Conservation (phyloP, 495 filamentous ascomycete species). For the Lasiosphaeriaceae sp. region DNA sequence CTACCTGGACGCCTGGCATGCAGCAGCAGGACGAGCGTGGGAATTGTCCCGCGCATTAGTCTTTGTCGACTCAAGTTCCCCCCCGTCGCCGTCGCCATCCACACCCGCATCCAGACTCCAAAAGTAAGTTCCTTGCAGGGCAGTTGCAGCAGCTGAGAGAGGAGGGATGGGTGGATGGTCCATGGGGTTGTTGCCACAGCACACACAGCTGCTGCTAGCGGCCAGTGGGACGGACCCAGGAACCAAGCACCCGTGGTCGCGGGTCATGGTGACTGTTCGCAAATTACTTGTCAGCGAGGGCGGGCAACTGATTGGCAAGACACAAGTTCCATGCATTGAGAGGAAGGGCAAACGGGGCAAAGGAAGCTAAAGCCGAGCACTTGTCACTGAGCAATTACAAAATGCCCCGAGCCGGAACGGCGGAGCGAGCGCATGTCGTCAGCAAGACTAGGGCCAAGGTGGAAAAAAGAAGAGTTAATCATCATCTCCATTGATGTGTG, state of each 20-base stretch:
- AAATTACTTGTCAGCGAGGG: background rate
- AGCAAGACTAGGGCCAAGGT: background rate
- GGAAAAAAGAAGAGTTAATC: background rate
- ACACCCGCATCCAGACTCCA: background rate
- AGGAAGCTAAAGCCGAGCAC: background rate
- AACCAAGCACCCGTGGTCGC: background rate
- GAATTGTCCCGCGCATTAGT: background rate
- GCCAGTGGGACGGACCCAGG: background rate
- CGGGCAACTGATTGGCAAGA: background rate
- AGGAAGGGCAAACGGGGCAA: background rate
- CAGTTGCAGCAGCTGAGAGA: background rate
- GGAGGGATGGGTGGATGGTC: background rate
- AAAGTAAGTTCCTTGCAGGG: background rate
- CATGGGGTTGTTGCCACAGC: too few relatives aligned
- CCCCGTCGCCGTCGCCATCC: background rate
- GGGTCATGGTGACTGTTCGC: background rate
- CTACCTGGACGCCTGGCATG: too few relatives aligned
- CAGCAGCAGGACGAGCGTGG: background rate
- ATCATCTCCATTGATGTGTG: too few relatives aligned
- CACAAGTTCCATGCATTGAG: slow-evolving; percentile 7
- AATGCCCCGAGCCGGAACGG: background rate
- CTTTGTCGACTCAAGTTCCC: background rate
- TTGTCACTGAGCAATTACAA: too few relatives aligned
- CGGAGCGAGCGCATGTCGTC: background rate
- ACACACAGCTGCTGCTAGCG: too few relatives aligned